phyloP scores from a whole-genome alignment of 805 yeast genomes.

The Candida krabiensis region DNA sequence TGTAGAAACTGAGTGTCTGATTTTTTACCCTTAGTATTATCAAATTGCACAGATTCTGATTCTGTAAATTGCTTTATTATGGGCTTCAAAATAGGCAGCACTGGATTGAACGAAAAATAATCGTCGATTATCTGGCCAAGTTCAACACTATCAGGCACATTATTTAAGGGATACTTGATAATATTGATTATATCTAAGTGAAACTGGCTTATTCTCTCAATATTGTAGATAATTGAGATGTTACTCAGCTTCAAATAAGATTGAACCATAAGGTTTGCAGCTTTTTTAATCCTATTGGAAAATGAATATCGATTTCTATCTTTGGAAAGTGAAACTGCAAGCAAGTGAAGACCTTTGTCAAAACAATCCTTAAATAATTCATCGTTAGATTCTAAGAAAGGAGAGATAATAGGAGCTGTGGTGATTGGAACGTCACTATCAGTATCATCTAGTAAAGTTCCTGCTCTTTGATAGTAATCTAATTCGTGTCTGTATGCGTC shows the following conservation, averaged over 20 bases:
- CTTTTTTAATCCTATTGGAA: slow-evolving; percentile 11
- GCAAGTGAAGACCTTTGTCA: slow-evolving; percentile 19
- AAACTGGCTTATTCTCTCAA: slow-evolving; percentile 18
- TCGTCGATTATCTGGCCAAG: slow-evolving; percentile 18
- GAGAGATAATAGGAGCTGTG: slow-evolving; percentile 14
- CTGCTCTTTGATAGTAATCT: slow-evolving; percentile 17
- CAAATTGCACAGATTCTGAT: background rate
- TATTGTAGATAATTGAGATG: slow-evolving; percentile 18
- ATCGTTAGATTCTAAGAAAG: slow-evolving; percentile 18
- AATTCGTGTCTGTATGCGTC: slow-evolving; percentile 19
- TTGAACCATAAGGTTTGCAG: slow-evolving; percentile 18
- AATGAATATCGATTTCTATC: slow-evolving; percentile 1
- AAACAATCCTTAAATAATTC: slow-evolving; percentile 19
- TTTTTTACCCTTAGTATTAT: too few relatives aligned
- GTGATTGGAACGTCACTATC: slow-evolving; percentile 9
- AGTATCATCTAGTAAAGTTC: slow-evolving; percentile 19
- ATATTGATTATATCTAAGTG: slow-evolving; percentile 21
- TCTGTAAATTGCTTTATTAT: slow-evolving; percentile 13
- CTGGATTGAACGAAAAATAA: slow-evolving; percentile 25
- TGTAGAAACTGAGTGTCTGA: too few relatives aligned
- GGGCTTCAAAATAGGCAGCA: slow-evolving; percentile 27
- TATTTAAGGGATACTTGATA: slow-evolving; percentile 17
- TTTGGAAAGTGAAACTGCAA: slow-evolving; percentile 14
- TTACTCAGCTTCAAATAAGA: slow-evolving; percentile 15
- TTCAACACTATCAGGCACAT: slow-evolving; percentile 1